Base-by-base conservation (phyloP, 73 alveolate species). In the Paramecium caudatum region DNA sequence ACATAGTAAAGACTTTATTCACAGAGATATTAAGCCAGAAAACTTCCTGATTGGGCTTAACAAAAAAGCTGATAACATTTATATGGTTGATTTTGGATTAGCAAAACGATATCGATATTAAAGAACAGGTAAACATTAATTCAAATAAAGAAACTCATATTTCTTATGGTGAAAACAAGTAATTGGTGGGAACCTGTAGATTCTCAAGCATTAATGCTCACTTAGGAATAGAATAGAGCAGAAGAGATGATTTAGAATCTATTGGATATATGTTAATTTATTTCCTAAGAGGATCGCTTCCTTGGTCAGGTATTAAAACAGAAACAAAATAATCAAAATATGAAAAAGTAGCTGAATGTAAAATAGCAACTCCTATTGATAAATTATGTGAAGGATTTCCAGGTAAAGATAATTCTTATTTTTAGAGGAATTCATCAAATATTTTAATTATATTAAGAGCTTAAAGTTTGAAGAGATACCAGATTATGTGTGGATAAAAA, bases 11-110 rank as follows among this genome's bases (percentile, higher is more conserved):
- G 94, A 97, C 85, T 96, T 97, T 94, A 86, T 97, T 43, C 99
- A 97, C 65, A 87, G 99, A 78, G 99, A 97, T 93, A 94, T 97
- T 61, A 97, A 97, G 93, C 99, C 99, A 30, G 99, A 97, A 61
- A 97, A 97, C 91, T 97, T 96, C 69, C 95, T 97, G 69, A 96
- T 97, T 46, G 99, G 99, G n/a, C 83, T 95, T 50, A 96, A 98
- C 17, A 82, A 91, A 82, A 94, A 94, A 61, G 95, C 95, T 13
- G 88, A 95, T 43, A 70, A 90, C 9, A 91, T 94, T 13, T 91
- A 94, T 61, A 49, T 94, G 69, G 50, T 94, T 47, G 98, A 94
- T 80, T 94, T 91, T 82, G 98, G 95, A 50, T 83, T 95, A 21
- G 46, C 96, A 9, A 93, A 93, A 70, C 86, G 88, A 81, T 93